Evolutionary conservation across 1,284 basidiomycete genomes (phyloP).

Genomic region (Rhodotorula mucilaginosa): DNA sequence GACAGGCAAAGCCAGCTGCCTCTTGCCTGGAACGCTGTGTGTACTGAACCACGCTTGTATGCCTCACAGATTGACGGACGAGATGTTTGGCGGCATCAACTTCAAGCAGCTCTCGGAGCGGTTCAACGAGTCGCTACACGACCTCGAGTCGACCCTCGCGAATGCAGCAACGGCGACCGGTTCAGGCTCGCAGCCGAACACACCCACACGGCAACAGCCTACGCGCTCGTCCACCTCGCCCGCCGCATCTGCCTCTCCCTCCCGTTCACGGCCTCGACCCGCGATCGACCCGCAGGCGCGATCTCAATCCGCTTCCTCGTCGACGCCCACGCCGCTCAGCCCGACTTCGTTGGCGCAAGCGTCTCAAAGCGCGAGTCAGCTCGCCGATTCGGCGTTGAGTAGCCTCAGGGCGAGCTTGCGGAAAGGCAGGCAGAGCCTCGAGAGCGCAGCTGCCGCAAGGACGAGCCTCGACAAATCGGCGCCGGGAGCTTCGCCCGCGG

Average conservation of each 20-base stretch:
- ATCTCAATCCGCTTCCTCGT: constrained; percentile 5
- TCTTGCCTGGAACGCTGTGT: background rate
- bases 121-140: constrained; percentile 16
- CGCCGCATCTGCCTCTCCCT: background rate
- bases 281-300: constrained; percentile 6
- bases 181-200: background rate
- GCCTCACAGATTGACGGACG: background rate
- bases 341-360: constrained; percentile 8
- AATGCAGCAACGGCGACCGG: background rate
- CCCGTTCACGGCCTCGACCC: background rate
- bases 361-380: constrained; percentile 3
- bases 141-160: constrained; percentile 26
- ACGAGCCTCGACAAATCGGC: background rate
- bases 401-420: constrained; percentile 20
- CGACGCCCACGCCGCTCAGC: background rate
- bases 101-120: constrained; percentile 26
- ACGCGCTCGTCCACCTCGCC: background rate
- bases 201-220: constrained; percentile 1
- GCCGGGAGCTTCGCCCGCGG: background rate
- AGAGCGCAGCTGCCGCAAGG: constrained; percentile 7
- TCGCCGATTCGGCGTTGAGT: constrained; percentile 29
- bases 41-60: background rate
- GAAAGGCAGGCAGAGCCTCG: constrained; percentile 30
- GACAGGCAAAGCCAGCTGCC: background rate
- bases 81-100: constrained; percentile 24